phyloP scores from a whole-genome alignment of 164 flowering plant genomes.

The Chloranthus sessilifolius region DNA sequence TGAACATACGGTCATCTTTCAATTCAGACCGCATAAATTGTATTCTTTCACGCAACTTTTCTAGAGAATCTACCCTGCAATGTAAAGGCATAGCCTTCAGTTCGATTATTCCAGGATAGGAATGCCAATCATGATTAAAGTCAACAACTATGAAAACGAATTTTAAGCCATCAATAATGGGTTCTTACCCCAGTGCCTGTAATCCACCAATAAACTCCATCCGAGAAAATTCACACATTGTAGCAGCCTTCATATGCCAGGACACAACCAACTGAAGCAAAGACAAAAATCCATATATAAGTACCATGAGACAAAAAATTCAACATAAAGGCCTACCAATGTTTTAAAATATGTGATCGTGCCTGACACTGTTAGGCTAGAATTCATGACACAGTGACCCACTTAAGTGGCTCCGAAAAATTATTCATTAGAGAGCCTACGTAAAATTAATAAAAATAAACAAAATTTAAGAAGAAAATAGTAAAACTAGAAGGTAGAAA shows the following conservation, averaged over 20 bases:
- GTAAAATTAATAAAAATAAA: no score
- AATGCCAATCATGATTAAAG: no score
- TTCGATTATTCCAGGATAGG: no score
- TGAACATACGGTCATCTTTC: constrained; percentile 88
- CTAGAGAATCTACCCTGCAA: constrained; percentile 91
- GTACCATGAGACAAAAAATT: neutral
- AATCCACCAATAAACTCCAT: constrained; percentile 89
- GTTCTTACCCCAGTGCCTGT: constrained; percentile 74
- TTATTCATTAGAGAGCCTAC: no score
- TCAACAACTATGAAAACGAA: no score
- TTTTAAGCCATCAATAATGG: neutral
- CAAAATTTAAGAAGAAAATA: no score
- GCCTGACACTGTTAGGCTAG: no score
- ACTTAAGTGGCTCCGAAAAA: no score
- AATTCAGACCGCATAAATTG: constrained; percentile 82
- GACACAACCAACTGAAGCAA: constrained; percentile 75
- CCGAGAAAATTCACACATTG: constrained; percentile 98
- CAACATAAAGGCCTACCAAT: neutral
- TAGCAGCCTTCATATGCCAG: constrained; percentile 99
- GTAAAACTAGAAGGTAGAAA: no score
- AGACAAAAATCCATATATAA: constrained; percentile 2
- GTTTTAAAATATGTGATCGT: no score
- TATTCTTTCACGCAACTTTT: constrained; percentile 80
- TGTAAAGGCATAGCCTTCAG: constrained; percentile 9
- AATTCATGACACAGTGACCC: no score